Evolutionary conservation across 2,329 filamentous ascomycete species (phyloP).

Genomic region (Hymenoscyphus fructigenus): DNA sequence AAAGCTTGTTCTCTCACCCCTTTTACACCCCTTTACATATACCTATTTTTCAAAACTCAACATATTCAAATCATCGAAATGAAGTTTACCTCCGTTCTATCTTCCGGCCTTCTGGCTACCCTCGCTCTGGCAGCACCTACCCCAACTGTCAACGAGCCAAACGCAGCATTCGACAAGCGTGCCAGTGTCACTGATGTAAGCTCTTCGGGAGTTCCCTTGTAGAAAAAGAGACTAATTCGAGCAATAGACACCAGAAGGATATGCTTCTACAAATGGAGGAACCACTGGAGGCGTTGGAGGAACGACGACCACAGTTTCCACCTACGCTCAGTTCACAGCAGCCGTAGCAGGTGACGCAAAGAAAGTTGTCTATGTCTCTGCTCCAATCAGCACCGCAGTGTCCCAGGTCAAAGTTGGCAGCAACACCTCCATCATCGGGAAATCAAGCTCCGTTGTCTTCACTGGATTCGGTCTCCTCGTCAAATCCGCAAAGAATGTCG

Average conservation of each 20-base stretch:
- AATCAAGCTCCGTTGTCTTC: slow-evolving; percentile 34
- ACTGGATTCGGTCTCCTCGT: slow-evolving; percentile 40
- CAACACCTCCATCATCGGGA: slow-evolving; percentile 52
- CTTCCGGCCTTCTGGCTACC: slow-evolving; percentile 47
- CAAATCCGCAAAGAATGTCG: slow-evolving; percentile 55
- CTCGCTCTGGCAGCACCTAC: slow-evolving; percentile 51
- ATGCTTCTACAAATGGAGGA: slow-evolving; percentile 41
- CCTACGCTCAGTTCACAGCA: slow-evolving; percentile 48
- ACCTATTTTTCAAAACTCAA: neutral
- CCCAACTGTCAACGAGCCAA: slow-evolving; percentile 43
- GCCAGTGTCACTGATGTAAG: neutral
- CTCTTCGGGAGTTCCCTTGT: too few relatives aligned
- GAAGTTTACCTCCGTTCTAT: slow-evolving; percentile 46
- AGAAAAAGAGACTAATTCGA: neutral
- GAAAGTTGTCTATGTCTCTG: slow-evolving; percentile 47
- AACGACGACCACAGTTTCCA: slow-evolving; percentile 52
- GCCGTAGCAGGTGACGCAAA: slow-evolving; percentile 48
- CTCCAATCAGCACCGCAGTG: slow-evolving; percentile 43
- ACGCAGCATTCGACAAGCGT: slow-evolving; percentile 43
- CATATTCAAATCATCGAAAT: slow-evolving; percentile 39
- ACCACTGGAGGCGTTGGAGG: slow-evolving; percentile 56
- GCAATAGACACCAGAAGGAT: slow-evolving; percentile 35
- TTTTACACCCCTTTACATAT: neutral
- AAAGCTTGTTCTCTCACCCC: neutral
- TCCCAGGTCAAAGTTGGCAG: slow-evolving; percentile 46